Conservation (phyloP, 768 basidiomycete species). For the Termitomyces sp. region DNA sequence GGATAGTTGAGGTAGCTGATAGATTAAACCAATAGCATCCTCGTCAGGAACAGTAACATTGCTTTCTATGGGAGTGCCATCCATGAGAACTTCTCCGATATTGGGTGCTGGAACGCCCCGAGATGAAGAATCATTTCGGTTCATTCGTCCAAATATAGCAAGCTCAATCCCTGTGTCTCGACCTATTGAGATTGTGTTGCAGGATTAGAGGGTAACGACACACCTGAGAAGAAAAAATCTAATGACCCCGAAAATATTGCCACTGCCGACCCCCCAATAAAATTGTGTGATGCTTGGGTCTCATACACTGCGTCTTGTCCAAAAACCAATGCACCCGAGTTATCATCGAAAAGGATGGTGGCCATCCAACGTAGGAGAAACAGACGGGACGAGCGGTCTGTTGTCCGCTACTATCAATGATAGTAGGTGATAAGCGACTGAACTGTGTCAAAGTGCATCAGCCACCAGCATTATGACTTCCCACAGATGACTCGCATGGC, state of each 20-base stretch:
- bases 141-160: neutral
- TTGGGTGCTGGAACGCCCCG: neutral
- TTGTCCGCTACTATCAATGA: neutral
- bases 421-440: constrained; percentile 1
- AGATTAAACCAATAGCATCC: neutral
- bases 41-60: neutral
- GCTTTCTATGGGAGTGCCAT: neutral
- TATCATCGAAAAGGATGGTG: constrained; percentile 3
- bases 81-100: neutral
- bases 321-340: neutral
- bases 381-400: neutral
- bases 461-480: neutral
- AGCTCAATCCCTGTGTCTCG: neutral
- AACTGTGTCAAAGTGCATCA: neutral
- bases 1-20: neutral
- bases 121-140: neutral
- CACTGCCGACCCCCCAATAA: neutral
- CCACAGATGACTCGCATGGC: neutral
- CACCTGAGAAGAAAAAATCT: neutral
- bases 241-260: constrained; percentile 1
- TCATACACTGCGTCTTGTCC: neutral
- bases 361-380: neutral
- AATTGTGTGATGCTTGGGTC: neutral
- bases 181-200: neutral
- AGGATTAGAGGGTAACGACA: neutral